phyloP scores from a whole-genome alignment of 2,329 filamentous ascomycete genomes.

The Penicillium thymicola region DNA sequence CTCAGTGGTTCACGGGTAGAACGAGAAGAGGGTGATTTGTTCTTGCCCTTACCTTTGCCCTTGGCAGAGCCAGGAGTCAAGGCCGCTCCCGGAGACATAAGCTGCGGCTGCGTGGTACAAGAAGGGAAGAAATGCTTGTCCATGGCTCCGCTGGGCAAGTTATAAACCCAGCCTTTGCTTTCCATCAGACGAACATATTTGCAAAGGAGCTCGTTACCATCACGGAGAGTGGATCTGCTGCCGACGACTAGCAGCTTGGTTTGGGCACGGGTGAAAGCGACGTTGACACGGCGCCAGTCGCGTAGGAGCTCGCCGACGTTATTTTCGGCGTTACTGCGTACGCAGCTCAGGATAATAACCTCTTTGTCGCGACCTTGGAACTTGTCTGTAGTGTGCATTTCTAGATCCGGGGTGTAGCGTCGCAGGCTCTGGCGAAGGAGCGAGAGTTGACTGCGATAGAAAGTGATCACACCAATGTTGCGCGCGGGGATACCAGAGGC shows the following conservation, averaged over 20 bases:
- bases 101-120: conserved; percentile 22
- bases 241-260: conserved; percentile 89
- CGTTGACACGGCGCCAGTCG: conserved; percentile 92
- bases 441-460: conserved; percentile 89
- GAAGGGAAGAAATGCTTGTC: conserved; percentile 66
- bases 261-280: conserved; percentile 88
- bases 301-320: conserved; percentile 86
- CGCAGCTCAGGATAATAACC: conserved; percentile 80
- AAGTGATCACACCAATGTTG: conserved; percentile 92
- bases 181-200: conserved; percentile 77
- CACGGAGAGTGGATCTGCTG: conserved; percentile 69
- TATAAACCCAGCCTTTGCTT: conserved; percentile 71
- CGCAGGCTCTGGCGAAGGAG: conserved; percentile 72
- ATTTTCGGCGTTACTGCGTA: conserved; percentile 77
- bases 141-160: conserved; percentile 63
- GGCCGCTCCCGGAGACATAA: conserved; percentile 17
- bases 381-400: conserved; percentile 95
- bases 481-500: conserved; percentile 68
- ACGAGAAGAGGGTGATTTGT: conserved; percentile 13
- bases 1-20: conserved; percentile 28
- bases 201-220: conserved; percentile 68
- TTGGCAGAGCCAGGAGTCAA: conserved; percentile 3
- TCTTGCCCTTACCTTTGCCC: conserved; percentile 2
- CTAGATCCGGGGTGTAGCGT: conserved; percentile 60
- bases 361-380: conserved; percentile 97